Evolutionary conservation across 257 asterid species (phyloP), one percentile per base, ranked within the genome.

Genomic region (Linaria vulgaris): DNA sequence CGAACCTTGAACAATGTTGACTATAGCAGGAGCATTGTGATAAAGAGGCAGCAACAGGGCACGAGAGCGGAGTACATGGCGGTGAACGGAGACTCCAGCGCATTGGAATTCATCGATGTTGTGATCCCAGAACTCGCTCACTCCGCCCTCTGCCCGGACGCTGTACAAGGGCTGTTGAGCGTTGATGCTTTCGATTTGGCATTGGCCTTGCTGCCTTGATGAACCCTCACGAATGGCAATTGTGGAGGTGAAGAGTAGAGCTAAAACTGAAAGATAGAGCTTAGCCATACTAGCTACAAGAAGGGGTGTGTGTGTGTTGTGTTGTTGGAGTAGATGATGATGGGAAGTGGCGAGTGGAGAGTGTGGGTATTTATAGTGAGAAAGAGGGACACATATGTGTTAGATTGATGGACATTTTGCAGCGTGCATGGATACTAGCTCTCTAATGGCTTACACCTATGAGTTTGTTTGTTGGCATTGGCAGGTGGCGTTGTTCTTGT

Each of bases 61-160:
- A 46, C 58, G 68, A 13, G 55, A 48, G 13, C 57, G 70, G 59
- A 87, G 68, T 15, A 22, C 59, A 16, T 80, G 88, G 58, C 87
- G 90, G 24, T 64, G 71, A 27, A 84, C 0, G 6, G 88, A 64
- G 1, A 79, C 92, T 0, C 92, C 90, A 31, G 85, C 88, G 56
- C 95, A 86, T 14, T 52, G 79, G 80, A 82, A 80, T 14, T 86
- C 88, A 0, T 73, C 68, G 44, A 34, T 45, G 46, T 69, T 68
- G 53, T 45, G 51, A 20, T 74, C 75, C 74, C 74, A 74, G 47
- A 64, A 44, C 61, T 74, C 75, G 1, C 68, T 67, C 12, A 9
- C 15, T 10, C 83, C 79, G 14, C 57, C 83, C 17, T 78, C 77
- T 0, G 83, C 71, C 17, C 58, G 51, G 20, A 78, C 34, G 12